Evolutionary conservation across 768 basidiomycete genomes (phyloP).

Genomic region (Leccinum broughii): DNA sequence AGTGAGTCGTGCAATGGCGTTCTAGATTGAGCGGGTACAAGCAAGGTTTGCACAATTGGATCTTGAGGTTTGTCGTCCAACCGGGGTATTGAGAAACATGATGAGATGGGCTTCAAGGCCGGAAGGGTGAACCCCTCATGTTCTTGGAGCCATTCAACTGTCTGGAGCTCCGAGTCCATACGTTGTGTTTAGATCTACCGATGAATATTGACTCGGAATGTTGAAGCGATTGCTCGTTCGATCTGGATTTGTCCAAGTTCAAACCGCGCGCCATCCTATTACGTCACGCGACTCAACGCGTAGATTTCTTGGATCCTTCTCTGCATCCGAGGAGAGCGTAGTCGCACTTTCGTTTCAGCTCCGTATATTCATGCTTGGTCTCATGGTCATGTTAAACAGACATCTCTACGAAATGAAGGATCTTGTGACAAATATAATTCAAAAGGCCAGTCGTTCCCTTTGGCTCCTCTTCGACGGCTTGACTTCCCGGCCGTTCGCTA

Average conservation of each 20-base stretch:
- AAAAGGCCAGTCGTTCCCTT: conserved; percentile 21
- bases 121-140: conserved; percentile 20
- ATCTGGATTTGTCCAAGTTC: too few relatives aligned
- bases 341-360: background rate
- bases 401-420: conserved; percentile 30
- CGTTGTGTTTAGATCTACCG: background rate
- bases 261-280: too few relatives aligned
- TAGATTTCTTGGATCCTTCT: too few relatives aligned
- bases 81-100: conserved; percentile 62
- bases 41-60: conserved; percentile 66
- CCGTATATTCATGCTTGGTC: background rate
- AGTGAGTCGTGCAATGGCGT: background rate
- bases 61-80: conserved; percentile 75
- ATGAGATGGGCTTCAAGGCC: conserved; percentile 41
- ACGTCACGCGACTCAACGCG: too few relatives aligned
- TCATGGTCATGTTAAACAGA: conserved; percentile 12
- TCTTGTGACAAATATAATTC: conserved; percentile 29
- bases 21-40: conserved; percentile 15
- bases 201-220: too few relatives aligned
- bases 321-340: too few relatives aligned
- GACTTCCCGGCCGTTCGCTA: conserved; percentile 6
- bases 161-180: conserved; percentile 4
- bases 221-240: too few relatives aligned
- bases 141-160: conserved; percentile 17
- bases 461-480: conserved; percentile 3